phyloP scores from a whole-genome alignment of 768 basidiomycete species.

The Polyporus arcularius region DNA sequence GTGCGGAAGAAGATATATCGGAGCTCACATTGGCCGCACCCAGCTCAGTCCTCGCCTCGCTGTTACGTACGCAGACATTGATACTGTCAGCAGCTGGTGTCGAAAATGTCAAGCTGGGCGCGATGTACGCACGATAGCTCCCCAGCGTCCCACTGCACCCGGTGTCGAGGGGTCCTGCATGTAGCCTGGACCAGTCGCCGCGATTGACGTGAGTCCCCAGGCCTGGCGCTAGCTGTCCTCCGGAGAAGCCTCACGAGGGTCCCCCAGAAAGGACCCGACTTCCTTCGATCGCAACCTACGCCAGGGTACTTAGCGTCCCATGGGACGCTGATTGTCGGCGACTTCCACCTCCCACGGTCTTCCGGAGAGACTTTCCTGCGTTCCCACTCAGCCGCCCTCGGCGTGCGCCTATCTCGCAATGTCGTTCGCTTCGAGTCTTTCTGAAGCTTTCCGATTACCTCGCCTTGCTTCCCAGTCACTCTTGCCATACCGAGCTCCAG shows the following conservation, averaged over 20 bases:
- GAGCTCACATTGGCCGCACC: background rate
- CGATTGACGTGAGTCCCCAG: constrained; percentile 6
- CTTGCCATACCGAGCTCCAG: constrained; percentile 10
- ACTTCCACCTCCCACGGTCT: constrained; percentile 10
- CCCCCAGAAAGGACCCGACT: constrained; percentile 8
- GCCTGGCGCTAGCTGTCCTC: constrained; percentile 10
- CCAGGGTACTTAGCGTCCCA: too few species aligned
- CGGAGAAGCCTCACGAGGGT: constrained; percentile 8
- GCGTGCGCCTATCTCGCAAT: constrained; percentile 15
- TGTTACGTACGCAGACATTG: background rate
- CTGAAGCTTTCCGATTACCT: constrained; percentile 6
- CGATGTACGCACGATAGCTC: background rate
- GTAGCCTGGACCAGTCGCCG: background rate
- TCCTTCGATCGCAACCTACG: background rate
- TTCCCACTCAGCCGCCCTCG: constrained; percentile 14
- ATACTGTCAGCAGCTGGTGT: background rate
- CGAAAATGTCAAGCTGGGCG: background rate
- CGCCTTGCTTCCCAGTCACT: constrained; percentile 11
- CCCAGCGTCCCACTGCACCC: background rate
- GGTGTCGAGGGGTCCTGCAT: constrained; percentile 8
- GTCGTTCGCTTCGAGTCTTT: constrained; percentile 13
- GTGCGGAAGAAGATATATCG: background rate
- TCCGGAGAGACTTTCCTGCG: background rate
- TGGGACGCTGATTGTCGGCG: constrained; percentile 10
- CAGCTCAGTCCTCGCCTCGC: background rate